These are phyloP conservation scores for Parsonsia alboflavescens DNA, from an alignment of 257 asterid species.

Conservation along the genomic window DNA sequence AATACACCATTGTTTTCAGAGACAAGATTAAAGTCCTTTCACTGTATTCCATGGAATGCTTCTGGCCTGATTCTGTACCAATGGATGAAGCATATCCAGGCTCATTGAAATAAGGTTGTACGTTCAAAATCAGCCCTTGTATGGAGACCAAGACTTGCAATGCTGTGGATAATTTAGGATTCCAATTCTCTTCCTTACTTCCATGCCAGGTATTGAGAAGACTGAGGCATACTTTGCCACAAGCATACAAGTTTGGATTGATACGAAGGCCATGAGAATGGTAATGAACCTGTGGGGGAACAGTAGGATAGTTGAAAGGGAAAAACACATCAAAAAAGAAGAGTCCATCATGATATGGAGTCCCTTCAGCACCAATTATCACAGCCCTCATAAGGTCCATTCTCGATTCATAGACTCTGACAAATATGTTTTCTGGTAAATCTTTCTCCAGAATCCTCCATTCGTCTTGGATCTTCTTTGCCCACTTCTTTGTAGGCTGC, in stretches of 20 bases:
- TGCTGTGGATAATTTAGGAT: conserved; percentile 25
- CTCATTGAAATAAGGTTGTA: conserved; percentile 34
- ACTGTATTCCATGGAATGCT: conserved; percentile 20
- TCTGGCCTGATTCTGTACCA: conserved; percentile 8
- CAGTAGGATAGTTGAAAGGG: conserved; percentile 27
- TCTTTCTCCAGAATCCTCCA: conserved; percentile 34
- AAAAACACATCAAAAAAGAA: conserved; percentile 33
- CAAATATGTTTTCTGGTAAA: conserved; percentile 32
- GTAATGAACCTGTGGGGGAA: conserved; percentile 29
- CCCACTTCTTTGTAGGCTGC: conserved; percentile 24
- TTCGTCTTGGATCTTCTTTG: conserved; percentile 25
- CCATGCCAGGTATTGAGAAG: conserved; percentile 39
- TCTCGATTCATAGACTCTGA: conserved; percentile 32
- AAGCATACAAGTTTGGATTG: conserved; percentile 29
- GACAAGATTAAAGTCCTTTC: conserved; percentile 17
- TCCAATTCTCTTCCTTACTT: conserved; percentile 23
- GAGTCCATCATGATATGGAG: conserved; percentile 37
- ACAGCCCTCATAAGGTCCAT: conserved; percentile 37
- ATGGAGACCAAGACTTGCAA: conserved; percentile 35
- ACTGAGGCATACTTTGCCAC: conserved; percentile 37
- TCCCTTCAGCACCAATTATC: conserved; percentile 32
- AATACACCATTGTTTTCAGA: conserved; percentile 29
- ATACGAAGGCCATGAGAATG: conserved; percentile 31
- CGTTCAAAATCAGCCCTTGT: conserved; percentile 33
- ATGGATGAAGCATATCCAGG: conserved; percentile 24